Evolutionary conservation across 495 filamentous ascomycete species (phyloP).

Genomic region (Penicillium ucsense): DNA sequence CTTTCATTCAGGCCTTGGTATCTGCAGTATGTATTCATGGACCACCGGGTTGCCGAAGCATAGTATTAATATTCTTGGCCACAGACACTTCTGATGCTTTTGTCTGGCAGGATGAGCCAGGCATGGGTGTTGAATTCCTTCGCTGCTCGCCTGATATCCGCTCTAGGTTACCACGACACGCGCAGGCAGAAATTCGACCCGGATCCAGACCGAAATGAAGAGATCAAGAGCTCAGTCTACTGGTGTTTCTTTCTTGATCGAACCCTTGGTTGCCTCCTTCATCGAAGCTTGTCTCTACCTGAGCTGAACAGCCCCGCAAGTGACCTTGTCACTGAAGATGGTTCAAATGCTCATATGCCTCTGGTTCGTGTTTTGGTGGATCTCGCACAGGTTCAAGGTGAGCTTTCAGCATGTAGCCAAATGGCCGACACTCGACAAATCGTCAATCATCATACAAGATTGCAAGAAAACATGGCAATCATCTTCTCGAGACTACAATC

Average conservation of each 20-base stretch:
- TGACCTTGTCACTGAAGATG: constrained; percentile 4
- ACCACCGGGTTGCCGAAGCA: background rate
- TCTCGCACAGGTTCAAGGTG: constrained; percentile 17
- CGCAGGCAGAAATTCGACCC: background rate
- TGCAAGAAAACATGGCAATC: constrained; percentile 13
- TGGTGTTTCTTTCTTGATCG: constrained; percentile 26
- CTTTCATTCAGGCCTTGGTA: constrained; percentile 18
- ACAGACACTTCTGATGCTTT: constrained; percentile 22
- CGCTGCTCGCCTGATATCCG: constrained; percentile 18
- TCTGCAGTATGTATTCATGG: constrained; percentile 14
- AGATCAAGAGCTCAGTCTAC: constrained; percentile 15
- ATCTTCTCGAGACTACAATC: constrained; percentile 13
- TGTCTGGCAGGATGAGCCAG: constrained; percentile 16
- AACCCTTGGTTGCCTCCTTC: constrained; percentile 19
- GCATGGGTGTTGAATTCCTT: constrained; percentile 20
- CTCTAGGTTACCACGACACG: constrained; percentile 17
- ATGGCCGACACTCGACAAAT: constrained; percentile 2
- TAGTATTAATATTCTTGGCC: background rate
- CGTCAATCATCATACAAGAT: constrained; percentile 6
- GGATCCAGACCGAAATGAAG: constrained; percentile 5
- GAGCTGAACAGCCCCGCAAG: constrained; percentile 9
- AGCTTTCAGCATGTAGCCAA: constrained; percentile 4
- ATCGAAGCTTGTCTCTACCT: constrained; percentile 15
- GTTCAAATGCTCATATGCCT: constrained; percentile 8
- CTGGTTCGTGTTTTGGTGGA: constrained; percentile 16